Conservation (phyloP, 2,329 filamentous ascomycete species). For the Beauveria brongniartii region DNA sequence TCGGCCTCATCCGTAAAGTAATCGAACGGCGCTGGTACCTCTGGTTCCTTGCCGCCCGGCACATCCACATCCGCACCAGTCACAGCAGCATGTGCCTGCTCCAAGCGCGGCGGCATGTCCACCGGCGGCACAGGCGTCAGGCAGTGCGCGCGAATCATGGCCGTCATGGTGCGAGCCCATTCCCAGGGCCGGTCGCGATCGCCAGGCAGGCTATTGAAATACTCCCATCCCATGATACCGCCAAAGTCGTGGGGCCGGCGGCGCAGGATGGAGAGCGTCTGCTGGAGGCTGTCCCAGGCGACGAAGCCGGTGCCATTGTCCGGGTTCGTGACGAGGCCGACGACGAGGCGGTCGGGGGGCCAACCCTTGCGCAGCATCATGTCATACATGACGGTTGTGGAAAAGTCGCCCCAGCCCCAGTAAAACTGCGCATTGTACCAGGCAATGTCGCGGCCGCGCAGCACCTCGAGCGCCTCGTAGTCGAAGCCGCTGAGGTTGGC, state of each 20-base stretch:
- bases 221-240: conserved; percentile 93
- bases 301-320: conserved; percentile 57
- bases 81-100: conserved; percentile 12
- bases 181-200: conserved; percentile 58
- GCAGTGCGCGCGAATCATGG: conserved; percentile 25
- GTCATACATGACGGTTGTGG: conserved; percentile 39
- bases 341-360: conserved; percentile 63
- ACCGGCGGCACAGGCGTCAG: conserved; percentile 13
- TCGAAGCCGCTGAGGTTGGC: conserved; percentile 72
- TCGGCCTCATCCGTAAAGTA: conserved; percentile 24
- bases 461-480: conserved; percentile 65
- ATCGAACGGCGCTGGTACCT: conserved; percentile 24
- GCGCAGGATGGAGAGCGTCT: conserved; percentile 34
- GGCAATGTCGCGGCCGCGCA: conserved; percentile 56
- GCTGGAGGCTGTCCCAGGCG: conserved; percentile 36
- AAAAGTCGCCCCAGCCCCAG: conserved; percentile 69
- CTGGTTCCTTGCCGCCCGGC: conserved; percentile 17
- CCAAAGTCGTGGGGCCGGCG: conserved; percentile 60
- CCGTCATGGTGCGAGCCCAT: conserved; percentile 66
- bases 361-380: conserved; percentile 55
- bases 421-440: conserved; percentile 96
- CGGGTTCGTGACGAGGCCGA: conserved; percentile 74
- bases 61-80: conserved; percentile 18
- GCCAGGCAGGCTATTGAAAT: conserved; percentile 73
- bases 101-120: not conserved